Evolutionary conservation across 805 yeast genomes (phyloP), one percentile per base, ranked within the genome.

Genomic region (Candida quercuum): DNA sequence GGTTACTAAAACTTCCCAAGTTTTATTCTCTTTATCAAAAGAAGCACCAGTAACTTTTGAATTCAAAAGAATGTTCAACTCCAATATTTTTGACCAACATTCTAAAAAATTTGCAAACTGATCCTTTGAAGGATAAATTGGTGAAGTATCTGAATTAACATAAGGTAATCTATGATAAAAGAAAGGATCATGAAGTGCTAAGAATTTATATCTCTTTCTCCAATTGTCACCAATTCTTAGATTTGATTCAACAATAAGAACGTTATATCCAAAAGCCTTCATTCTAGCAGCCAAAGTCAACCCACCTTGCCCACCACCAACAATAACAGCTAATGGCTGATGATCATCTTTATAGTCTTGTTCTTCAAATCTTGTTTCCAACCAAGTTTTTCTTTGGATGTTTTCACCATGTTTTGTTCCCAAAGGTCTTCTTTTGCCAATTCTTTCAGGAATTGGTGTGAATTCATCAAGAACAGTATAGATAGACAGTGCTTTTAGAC

Each of bases 271-370:
- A 56, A 65, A 56, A 7, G 55, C 51, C 40, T 64, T 64, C 48
- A 68, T 51, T 36, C 71, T 52, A 1, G 73, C 71, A 24, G 72
- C 72, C 20, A 59, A 48, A 23, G 63, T 62, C 21, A 69, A 49
- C 4, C 73, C 73, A 42, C 64, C 62, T 49, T 69, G 74, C 17
- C 74, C 74, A 39, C 71, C 74, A 29, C 74, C 74, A 32, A 69
- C 66, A 42, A 69, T 53, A 28, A 69, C 52, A 16, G 67, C 73
- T n/a, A 60, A 35, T 5, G 73, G 74, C 43, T 64, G 61, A 35
- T 60, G 58, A 4, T 47, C 47, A 4, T 49, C 60, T n/a, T 52
- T 58, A 43, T 51, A 59, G 13, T 48, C 45, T 36, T 52, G 52
- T n/a, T 57, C 61, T 12, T 47, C 50, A 8, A 35, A 41, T 42